A percentile compares a stretch with the other conserved stretches of the same genome.
These are phyloP conservation scores for Hymenoscyphus salicellus DNA, from an alignment of 2,329 filamentous ascomycete species.

Conservation along the genomic window DNA sequence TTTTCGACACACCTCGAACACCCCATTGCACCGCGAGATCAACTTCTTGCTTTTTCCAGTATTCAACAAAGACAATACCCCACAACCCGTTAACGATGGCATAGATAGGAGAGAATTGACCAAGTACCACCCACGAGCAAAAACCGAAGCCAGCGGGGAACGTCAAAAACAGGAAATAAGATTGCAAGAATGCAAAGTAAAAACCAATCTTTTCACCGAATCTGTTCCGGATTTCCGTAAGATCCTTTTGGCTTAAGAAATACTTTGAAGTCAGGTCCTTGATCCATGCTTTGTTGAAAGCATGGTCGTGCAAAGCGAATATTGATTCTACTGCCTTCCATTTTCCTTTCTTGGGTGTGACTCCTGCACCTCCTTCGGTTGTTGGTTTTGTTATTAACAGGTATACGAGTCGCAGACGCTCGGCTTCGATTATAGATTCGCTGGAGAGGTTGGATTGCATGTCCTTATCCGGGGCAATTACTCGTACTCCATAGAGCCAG, in stretches of 20 bases:
- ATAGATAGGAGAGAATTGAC: conserved; percentile 79
- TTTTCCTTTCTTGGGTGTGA: conserved; percentile 64
- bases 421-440: conserved; percentile 81
- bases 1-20: conserved; percentile 76
- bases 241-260: conserved; percentile 60
- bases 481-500: conserved; percentile 86
- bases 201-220: conserved; percentile 86
- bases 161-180: conserved; percentile 83
- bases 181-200: conserved; percentile 92
- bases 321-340: conserved; percentile 73
- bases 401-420: conserved; percentile 83
- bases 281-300: conserved; percentile 73
- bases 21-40: conserved; percentile 87
- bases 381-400: conserved; percentile 73
- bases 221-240: conserved; percentile 72
- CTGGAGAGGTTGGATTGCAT: conserved; percentile 63
- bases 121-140: conserved; percentile 75
- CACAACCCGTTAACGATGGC: conserved; percentile 77
- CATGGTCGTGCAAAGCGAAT: conserved; percentile 76
- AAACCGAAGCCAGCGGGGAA: conserved; percentile 78
- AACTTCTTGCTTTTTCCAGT: conserved; percentile 90
- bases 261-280: conserved; percentile 72
- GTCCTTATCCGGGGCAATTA: conserved; percentile 71
- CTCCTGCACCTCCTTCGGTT: conserved; percentile 74
- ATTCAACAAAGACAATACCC: conserved; percentile 87